Evolutionary conservation across 148 eudicot species (phyloP), one percentile per base, ranked within the genome.

Genomic region (Rhododendron griersonianum): DNA sequence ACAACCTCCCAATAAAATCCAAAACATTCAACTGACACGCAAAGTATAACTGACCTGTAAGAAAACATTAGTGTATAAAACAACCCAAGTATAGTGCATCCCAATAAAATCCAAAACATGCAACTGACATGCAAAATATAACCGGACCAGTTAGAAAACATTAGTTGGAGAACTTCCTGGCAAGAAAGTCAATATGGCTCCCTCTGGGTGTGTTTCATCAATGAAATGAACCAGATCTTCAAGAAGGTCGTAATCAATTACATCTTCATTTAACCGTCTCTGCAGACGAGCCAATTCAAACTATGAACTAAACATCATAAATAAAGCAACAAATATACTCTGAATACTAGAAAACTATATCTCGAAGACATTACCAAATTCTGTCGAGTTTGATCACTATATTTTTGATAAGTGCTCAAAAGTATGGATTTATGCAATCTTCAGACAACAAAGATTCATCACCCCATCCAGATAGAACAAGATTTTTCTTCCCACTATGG

Each of bases 241-340:
- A 86, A 97, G 95, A 90, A 97, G 90, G 93, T 97, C 99, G 88
- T 93, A 97, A 90, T 97, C 99, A 91, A 97, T 95, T 45, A 93
- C 89, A 86, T 94, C 99, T 94, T 97, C 99, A 87, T 97, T 93
- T 89, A 97, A 85, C 87, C 87, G 94, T 91, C 86, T 94, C 99
- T 97, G 95, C 78, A 81, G 74, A 89, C 48, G 41, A 5, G 33
- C 21, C 78, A 19, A 87, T 13, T 81, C 84, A 65, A 82, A 65
- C 65, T 51, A 48, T 13, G 16, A 69, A 69, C 37, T 61, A n/a
- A 15, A 1, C 37, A 79, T 50, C 82, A 59, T 47, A 73, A 11
- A 33, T 5, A 84, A 67, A 16, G 47, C 51, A 23, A 69, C 41
- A 53, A n/a, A 21, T n/a, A 25, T 76, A 28, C 28, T 41, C 82